These are phyloP conservation scores for Zea luxurians DNA, from an alignment of 176 grass and related monocot genomes.

Conservation along the genomic window DNA sequence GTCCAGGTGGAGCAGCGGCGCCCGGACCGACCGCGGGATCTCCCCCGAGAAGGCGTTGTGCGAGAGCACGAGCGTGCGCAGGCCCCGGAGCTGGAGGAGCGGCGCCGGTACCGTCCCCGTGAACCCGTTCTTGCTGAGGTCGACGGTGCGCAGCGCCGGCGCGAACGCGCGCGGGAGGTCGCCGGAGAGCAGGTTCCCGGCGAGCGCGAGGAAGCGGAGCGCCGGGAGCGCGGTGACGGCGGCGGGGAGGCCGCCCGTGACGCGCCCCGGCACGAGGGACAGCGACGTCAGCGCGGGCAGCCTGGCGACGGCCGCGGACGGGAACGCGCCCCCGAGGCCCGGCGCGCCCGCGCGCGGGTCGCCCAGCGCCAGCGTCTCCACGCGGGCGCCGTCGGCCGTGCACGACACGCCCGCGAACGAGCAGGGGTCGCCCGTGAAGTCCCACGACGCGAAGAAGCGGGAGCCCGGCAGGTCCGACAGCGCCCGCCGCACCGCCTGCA, in stretches of 20 bases:
- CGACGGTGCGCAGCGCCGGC: constrained; percentile 52
- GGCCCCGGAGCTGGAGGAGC: constrained; percentile 36
- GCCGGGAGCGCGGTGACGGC: constrained; percentile 47
- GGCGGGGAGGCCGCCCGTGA: constrained; percentile 35
- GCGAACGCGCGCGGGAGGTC: constrained; percentile 45
- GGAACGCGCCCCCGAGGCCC: constrained; percentile 47
- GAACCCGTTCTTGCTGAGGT: constrained; percentile 66
- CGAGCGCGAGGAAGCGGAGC: constrained; percentile 67
- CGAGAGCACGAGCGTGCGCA: constrained; percentile 60
- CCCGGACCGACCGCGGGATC: constrained; percentile 7
- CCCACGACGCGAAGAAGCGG: constrained; percentile 68
- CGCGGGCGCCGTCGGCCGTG: constrained; percentile 44
- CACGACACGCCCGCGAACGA: constrained; percentile 59
- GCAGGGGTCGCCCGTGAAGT: constrained; percentile 84
- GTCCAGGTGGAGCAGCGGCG: constrained; percentile 72
- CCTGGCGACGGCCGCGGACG: constrained; percentile 22
- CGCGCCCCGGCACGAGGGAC: constrained; percentile 68
- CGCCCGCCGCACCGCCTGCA: constrained; percentile 46
- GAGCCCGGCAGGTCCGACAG: constrained; percentile 59
- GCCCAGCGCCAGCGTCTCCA: constrained; percentile 57
- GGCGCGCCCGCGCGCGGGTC: constrained; percentile 75
- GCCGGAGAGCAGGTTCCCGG: constrained; percentile 59
- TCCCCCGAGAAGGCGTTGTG: constrained; percentile 58
- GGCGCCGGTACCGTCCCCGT: constrained; percentile 45
- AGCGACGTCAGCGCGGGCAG: constrained; percentile 60